Evolutionary conservation across 345 rosid genomes (phyloP).

Genomic region (Eucalyptus regnans): DNA sequence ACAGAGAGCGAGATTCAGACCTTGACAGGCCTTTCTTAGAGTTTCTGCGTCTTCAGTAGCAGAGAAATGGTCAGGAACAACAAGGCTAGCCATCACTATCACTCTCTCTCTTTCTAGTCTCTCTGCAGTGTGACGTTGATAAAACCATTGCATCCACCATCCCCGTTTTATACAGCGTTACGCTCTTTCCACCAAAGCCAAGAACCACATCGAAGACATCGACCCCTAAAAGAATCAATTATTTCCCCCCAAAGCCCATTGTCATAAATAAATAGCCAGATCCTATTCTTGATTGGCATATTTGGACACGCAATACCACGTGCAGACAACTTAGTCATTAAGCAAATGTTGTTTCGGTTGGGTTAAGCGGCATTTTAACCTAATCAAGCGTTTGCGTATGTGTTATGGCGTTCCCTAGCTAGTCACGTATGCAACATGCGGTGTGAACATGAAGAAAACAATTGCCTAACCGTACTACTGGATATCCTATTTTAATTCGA

Average conservation of each 20-base stretch:
- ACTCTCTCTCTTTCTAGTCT: neutral
- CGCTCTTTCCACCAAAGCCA: neutral
- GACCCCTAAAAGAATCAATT: neutral
- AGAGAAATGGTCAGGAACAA: constrained; percentile 18
- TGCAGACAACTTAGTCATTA: neutral
- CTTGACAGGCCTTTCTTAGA: constrained; percentile 25
- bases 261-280: neutral
- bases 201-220: neutral
- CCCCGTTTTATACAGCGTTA: neutral
- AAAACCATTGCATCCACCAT: neutral
- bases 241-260: neutral
- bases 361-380: neutral
- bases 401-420: neutral
- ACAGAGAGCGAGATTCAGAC: neutral
- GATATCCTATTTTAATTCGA: neutral
- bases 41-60: constrained; percentile 27
- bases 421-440: neutral
- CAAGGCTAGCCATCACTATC: constrained; percentile 18
- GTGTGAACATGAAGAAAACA: neutral
- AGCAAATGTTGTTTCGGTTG: neutral
- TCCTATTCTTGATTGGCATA: neutral
- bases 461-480: neutral
- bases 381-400: neutral
- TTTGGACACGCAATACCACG: neutral
- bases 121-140: neutral